Base-by-base conservation (phyloP, 2,329 filamentous ascomycete genomes). In the Monilinia fructigena region DNA sequence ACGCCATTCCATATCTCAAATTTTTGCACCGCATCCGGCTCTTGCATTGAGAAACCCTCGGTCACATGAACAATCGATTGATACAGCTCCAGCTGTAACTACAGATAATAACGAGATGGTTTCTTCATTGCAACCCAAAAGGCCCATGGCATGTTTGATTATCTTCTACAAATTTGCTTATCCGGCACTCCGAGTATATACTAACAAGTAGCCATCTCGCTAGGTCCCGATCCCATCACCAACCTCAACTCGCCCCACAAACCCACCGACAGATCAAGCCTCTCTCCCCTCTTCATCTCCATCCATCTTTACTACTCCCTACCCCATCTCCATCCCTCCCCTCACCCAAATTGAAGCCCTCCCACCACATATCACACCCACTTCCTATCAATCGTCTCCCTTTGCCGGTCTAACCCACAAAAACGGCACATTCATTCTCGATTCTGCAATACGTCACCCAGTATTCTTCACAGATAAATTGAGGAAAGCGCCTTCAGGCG, bases 381-480 rank as follows among this genome's bases (percentile, higher is more conserved):
- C 59, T 31, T 70, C 62, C 31, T 14, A 4, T 7, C 12, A 50
- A n/a, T 47, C 14, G n/a, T 72, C 26, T 73, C 73, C 74, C 71
- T 74, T 54, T 72, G 40, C 54, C 18, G 12, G 16, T 45, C 35
- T 54, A 28, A n/a, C 40, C n/a, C 18, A 23, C 14, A 55, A 18
- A 63, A 54, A 56, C n/a, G 58, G 65, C 47, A 56, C 59, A 28
- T 52, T 68, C 18, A 40, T 72, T 16, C 66, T 71, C 11, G 72
- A 89, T 75, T 80, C 85, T 12, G 85, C 89, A 1, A 81, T 81
- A 50, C 79, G 85, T 35, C 90, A 93, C 71, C 90, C 90, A 0
- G 90, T 92, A 1, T 93, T 93, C 78, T 92, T 93, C 78, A 90
- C 89, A 0, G 80, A 85, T 40, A 82, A 82, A 62, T 78, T 91